These are phyloP conservation scores for Diplodia corticola DNA, from an alignment of 2,329 filamentous ascomycete genomes.

Conservation along the genomic window DNA sequence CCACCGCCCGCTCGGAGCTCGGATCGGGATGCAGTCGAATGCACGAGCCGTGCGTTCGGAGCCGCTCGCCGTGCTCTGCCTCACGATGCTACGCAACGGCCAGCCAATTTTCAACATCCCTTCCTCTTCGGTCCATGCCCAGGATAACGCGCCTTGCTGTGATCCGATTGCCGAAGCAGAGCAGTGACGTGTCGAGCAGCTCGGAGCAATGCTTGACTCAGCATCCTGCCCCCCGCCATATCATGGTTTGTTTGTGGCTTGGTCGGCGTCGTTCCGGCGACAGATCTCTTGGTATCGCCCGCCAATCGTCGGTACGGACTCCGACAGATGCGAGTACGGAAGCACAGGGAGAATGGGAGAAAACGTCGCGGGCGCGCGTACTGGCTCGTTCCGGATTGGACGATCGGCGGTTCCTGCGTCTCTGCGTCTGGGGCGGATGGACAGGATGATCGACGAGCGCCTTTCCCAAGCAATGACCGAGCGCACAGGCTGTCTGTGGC, in stretches of 20 bases:
- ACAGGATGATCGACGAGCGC: constrained; percentile 10
- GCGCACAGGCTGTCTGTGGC: too few species aligned
- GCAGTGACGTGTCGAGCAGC: constrained; percentile 1
- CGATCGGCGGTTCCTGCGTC: constrained; percentile 17
- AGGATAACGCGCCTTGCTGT: neutral
- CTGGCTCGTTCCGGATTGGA: constrained; percentile 8
- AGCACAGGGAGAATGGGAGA: neutral
- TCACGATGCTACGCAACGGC: neutral
- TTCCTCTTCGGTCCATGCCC: neutral
- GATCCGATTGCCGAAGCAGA: neutral
- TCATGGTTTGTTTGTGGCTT: constrained; percentile 8
- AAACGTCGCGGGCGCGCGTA: neutral
- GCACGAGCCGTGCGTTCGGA: constrained; percentile 19
- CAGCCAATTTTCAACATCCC: neutral
- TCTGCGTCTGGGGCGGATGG: constrained; percentile 10
- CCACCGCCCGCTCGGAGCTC: neutral
- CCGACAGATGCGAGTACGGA: neutral
- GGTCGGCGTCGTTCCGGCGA: neutral
- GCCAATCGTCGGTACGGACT: constrained; percentile 1
- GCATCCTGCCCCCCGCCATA: neutral
- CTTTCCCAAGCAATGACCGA: neutral
- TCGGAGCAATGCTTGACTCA: neutral
- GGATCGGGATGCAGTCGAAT: constrained; percentile 8
- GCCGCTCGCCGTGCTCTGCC: constrained; percentile 8
- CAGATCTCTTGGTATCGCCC: neutral